These are phyloP conservation scores for Talaromyces sp. DNA, from an alignment of 2,329 filamentous ascomycete species.

Conservation along the genomic window DNA sequence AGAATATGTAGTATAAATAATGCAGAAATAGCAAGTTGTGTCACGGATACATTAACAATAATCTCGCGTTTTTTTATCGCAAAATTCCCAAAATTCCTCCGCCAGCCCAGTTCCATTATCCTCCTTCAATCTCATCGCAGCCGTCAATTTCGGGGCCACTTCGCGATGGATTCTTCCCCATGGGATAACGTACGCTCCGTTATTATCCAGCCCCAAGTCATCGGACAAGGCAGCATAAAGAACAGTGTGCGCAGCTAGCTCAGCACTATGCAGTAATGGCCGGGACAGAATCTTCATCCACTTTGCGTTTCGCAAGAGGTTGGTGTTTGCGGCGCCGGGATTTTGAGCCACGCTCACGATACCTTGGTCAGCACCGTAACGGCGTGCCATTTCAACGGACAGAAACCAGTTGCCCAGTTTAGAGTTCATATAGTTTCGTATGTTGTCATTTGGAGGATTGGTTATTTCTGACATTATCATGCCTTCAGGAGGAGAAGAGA, in stretches of 20 bases:
- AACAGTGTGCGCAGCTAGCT: conserved; percentile 45
- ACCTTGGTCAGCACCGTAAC: conserved; percentile 4
- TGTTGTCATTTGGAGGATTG: conserved; percentile 24
- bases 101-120: conserved; percentile 27
- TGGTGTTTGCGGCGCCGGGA: conserved; percentile 1
- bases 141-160: neutral
- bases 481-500: conserved; percentile 15
- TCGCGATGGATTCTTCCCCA: conserved; percentile 15
- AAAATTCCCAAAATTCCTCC: conserved; percentile 38
- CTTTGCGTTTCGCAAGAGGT: neutral
- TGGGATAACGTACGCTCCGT: conserved; percentile 17
- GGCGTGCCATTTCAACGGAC: conserved; percentile 25
- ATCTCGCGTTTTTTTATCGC: conserved; percentile 29
- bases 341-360: conserved; percentile 7
- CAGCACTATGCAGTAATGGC: conserved; percentile 26
- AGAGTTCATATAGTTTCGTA: conserved; percentile 18
- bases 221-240: conserved; percentile 45
- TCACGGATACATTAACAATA: conserved; percentile 4
- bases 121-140: conserved; percentile 19
- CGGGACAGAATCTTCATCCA: conserved; percentile 14
- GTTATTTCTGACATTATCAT: conserved; percentile 19
- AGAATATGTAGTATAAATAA: too few species aligned
- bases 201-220: conserved; percentile 30
- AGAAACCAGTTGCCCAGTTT: conserved; percentile 37
- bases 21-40: too few species aligned